Base-by-base conservation (phyloP, 176 grass and related monocot species). In the barley (Hordeum vulgare) region DNA sequence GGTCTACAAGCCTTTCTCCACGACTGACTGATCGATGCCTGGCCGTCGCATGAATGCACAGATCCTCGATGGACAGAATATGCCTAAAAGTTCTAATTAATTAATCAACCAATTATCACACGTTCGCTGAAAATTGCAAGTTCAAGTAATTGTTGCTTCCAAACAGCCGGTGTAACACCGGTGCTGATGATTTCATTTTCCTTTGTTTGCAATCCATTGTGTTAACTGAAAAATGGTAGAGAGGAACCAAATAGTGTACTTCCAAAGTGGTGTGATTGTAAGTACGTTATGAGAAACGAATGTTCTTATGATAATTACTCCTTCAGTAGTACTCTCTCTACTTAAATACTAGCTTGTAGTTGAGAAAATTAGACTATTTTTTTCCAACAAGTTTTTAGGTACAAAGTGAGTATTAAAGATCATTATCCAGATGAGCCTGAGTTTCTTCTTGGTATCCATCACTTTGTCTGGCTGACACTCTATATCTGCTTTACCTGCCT, bases 1-100 rank as follows among this genome's bases (percentile, higher is more conserved):
- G 66, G 69, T 99, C 21, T 99, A 99, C 79, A 83, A 86, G 49
- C 97, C 97, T 2, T 99, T 99, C 87, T 91, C 75, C 60, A 87
- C 79, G 8, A 84, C 80, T 33, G 37, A 75, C 75, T 90, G 68
- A 86, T 66, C 51, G 24, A 78, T 71, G 20, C 27, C 17, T 31
- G 23, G 24, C 31, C 65, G 33, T 60, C 66, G 15, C 6, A 40
- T n/a, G 67, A 40, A 47, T 84, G 81, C 81, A 83, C 75, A 84
- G 18, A 84, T 57, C 26, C 12, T 49, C 11, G 13, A 82, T 83
- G 59, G 17, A 60, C 33, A 61, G 11, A 75, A 23, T 54, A 76
- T 70, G 74, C 63, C 71, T 71, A 71, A 20, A 33, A 28, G 71
- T 59, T 34, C 35, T 56, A 82, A 82, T 57, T 41, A 81, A 71